These are phyloP conservation scores for Rossbeevera mucosa DNA, from an alignment of 768 basidiomycete species.

Conservation along the genomic window DNA sequence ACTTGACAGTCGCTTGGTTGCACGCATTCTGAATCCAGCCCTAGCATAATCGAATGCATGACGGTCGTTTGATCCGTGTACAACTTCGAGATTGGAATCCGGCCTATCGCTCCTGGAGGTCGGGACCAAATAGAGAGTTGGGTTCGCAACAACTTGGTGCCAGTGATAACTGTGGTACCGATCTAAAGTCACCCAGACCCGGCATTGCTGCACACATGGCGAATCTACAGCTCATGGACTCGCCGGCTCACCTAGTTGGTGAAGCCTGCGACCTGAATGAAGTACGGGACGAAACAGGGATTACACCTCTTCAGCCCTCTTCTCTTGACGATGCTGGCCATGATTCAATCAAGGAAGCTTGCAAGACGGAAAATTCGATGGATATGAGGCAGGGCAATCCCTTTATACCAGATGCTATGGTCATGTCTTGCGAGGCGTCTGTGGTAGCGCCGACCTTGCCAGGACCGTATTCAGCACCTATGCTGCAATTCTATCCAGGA, in stretches of 20 bases:
- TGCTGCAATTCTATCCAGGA: conserved; percentile 45
- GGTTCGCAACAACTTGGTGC: conserved; percentile 20
- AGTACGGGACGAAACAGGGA: conserved; percentile 9
- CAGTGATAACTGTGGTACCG: conserved; percentile 7
- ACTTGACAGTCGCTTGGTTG: neutral
- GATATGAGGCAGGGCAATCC: conserved; percentile 30
- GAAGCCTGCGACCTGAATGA: conserved; percentile 18
- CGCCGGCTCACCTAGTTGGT: neutral
- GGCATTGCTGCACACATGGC: conserved; percentile 10
- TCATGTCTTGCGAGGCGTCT: conserved; percentile 26
- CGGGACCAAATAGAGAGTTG: conserved; percentile 36
- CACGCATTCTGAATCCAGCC: conserved; percentile 1
- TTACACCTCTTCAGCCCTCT: neutral
- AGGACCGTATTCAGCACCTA: conserved; percentile 36
- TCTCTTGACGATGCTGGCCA: conserved; percentile 1
- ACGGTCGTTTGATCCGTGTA: conserved; percentile 70
- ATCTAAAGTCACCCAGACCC: conserved; percentile 10
- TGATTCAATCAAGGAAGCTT: conserved; percentile 5
- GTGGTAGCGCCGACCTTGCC: conserved; percentile 15
- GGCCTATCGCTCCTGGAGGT: conserved; percentile 41
- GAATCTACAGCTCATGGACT: conserved; percentile 8
- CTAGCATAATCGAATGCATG: conserved; percentile 68
- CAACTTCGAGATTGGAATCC: conserved; percentile 69
- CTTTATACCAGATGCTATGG: conserved; percentile 1
- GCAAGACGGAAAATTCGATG: neutral